These are phyloP conservation scores for Vanrija sp. DNA, from an alignment of 1,284 basidiomycete genomes.

Conservation along the genomic window DNA sequence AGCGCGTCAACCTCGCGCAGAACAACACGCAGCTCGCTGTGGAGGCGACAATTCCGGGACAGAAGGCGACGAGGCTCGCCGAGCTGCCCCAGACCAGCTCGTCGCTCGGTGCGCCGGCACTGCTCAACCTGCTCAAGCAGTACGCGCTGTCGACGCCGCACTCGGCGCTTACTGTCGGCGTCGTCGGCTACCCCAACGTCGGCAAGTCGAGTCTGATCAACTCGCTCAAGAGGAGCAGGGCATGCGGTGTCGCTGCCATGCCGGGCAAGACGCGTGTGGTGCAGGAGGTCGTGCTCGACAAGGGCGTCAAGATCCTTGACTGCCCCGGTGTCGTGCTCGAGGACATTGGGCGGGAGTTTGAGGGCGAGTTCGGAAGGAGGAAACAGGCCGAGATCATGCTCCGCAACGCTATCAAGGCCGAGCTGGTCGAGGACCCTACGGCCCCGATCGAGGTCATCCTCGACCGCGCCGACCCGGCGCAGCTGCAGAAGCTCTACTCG, in stretches of 20 bases:
- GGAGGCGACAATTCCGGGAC: constrained; percentile 38
- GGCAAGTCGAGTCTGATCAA: constrained; percentile 96
- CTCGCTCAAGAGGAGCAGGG: constrained; percentile 82
- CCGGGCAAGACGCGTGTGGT: constrained; percentile 92
- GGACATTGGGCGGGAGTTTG: constrained; percentile 57
- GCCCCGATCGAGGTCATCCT: constrained; percentile 83
- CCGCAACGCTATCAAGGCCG: constrained; percentile 89
- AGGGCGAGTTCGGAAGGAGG: constrained; percentile 52
- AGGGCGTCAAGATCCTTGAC: constrained; percentile 86
- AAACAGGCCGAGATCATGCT: constrained; percentile 69
- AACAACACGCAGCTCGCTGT: constrained; percentile 41
- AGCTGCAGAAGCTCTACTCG: constrained; percentile 76
- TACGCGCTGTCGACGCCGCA: constrained; percentile 68
- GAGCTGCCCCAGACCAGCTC: constrained; percentile 64
- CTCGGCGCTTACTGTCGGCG: constrained; percentile 79
- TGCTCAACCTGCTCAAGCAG: constrained; percentile 85
- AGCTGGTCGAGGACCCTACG: constrained; percentile 86
- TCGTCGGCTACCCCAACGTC: constrained; percentile 96
- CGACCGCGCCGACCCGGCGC: constrained; percentile 61
- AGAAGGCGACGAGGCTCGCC: constrained; percentile 37
- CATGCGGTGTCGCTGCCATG: constrained; percentile 85
- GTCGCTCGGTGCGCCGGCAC: constrained; percentile 53
- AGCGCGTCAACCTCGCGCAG: constrained; percentile 68
- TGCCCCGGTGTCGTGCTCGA: constrained; percentile 87
- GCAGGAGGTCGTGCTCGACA: constrained; percentile 90